Evolutionary conservation across 2,329 filamentous ascomycete genomes (phyloP).

Genomic region (Colletotrichum orchidophilum): DNA sequence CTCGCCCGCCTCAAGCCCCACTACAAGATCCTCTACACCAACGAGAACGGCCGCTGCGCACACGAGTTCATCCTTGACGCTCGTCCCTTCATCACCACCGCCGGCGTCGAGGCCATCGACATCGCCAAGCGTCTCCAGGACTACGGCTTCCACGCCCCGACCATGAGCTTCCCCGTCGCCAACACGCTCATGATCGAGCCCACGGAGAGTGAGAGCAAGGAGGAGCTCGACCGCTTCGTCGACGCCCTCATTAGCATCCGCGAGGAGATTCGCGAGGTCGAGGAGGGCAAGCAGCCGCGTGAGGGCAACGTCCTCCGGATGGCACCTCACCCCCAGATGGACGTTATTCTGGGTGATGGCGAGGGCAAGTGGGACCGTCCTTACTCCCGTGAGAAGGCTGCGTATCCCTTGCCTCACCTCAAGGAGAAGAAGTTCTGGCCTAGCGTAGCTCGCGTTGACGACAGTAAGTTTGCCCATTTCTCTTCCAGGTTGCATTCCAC

Average conservation of each 20-base stretch:
- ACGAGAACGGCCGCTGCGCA: slow-evolving; percentile 85
- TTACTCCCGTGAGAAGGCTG: slow-evolving; percentile 84
- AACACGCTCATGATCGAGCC: slow-evolving; percentile 99
- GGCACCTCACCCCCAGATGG: slow-evolving; percentile 84
- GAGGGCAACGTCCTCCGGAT: slow-evolving; percentile 89
- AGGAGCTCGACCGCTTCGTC: slow-evolving; percentile 92
- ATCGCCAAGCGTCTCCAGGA: slow-evolving; percentile 97
- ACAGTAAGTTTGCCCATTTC: slow-evolving; percentile 69
- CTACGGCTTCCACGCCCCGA: slow-evolving; percentile 96
- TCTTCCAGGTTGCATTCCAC: neutral
- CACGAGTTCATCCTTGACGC: slow-evolving; percentile 97
- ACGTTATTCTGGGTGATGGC: slow-evolving; percentile 72
- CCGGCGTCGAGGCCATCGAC: slow-evolving; percentile 90
- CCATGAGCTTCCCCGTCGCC: slow-evolving; percentile 95
- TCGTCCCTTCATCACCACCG: slow-evolving; percentile 83
- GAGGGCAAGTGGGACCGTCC: slow-evolving; percentile 78
- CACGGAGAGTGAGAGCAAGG: slow-evolving; percentile 91
- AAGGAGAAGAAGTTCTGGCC: slow-evolving; percentile 99
- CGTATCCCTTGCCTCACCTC: slow-evolving; percentile 84
- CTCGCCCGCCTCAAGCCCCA: slow-evolving; percentile 85
- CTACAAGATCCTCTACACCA: slow-evolving; percentile 94
- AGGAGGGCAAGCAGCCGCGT: slow-evolving; percentile 79
- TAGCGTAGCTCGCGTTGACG: slow-evolving; percentile 84
- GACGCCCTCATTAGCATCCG: slow-evolving; percentile 90
- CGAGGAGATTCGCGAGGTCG: slow-evolving; percentile 83